Percentiles rank a stretch among this genome's conserved stretches.
Evolutionary conservation across 176 grass and related monocot genomes (phyloP).

Genomic region (Zea mays): DNA sequence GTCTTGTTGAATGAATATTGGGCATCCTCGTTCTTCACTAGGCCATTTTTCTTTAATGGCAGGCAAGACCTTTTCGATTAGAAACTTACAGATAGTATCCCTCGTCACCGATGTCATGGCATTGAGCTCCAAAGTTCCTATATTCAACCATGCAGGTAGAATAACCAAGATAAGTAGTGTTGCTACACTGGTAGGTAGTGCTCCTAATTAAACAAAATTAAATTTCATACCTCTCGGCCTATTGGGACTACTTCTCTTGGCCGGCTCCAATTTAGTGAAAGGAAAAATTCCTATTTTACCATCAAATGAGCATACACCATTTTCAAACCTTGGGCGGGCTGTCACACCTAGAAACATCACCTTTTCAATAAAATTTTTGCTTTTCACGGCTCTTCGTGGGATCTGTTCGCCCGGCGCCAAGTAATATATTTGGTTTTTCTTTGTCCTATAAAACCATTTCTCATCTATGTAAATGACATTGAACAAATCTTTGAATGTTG

Average conservation of each 20-base stretch:
- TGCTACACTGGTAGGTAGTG: too few relatives aligned
- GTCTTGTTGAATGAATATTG: neutral
- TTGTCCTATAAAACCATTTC: neutral
- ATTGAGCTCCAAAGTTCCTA: too few relatives aligned
- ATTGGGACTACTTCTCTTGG: neutral
- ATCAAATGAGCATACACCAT: neutral
- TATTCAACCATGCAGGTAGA: neutral
- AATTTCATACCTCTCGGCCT: neutral
- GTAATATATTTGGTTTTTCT: too few relatives aligned
- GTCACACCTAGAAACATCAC: neutral
- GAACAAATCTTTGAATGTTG: neutral
- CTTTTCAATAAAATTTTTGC: too few relatives aligned
- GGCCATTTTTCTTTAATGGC: neutral
- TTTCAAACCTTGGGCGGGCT: neutral
- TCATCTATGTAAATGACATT: neutral
- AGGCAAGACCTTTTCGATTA: neutral
- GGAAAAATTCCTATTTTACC: neutral
- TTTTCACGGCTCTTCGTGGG: too few relatives aligned
- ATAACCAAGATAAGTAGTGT: neutral
- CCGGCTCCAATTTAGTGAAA: neutral
- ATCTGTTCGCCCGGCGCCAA: too few relatives aligned
- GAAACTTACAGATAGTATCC: neutral
- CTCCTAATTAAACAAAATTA: too few relatives aligned
- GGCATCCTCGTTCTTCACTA: neutral
- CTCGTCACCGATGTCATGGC: neutral